phyloP scores from a whole-genome alignment of 2,329 filamentous ascomycete genomes.

The Diaporthe humulicola region DNA sequence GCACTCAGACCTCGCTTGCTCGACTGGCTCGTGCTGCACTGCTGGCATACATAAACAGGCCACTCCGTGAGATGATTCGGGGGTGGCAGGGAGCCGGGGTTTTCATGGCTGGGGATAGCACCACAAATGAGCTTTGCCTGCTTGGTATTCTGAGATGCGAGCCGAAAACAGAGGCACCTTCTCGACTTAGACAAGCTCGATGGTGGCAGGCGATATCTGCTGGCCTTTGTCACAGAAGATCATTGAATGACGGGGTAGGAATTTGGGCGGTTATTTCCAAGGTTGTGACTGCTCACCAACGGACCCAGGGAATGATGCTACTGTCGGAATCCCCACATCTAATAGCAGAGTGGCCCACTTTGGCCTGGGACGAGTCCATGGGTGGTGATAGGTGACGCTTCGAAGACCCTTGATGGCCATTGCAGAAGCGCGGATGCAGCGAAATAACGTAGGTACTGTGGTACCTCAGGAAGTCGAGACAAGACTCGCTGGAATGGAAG shows the following conservation, averaged over 20 bases:
- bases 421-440: slow-evolving; percentile 24
- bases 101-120: slow-evolving; percentile 20
- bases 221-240: slow-evolving; percentile 23
- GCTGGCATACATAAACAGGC: slow-evolving; percentile 5
- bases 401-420: slow-evolving; percentile 22
- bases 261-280: slow-evolving; percentile 20
- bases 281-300: slow-evolving; percentile 36
- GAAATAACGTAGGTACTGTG: not conserved
- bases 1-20: slow-evolving; percentile 2
- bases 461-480: slow-evolving; percentile 2
- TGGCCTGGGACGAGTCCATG: slow-evolving; percentile 29
- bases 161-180: slow-evolving; percentile 34
- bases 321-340: slow-evolving; percentile 32
- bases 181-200: slow-evolving; percentile 38
- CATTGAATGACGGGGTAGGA: slow-evolving; percentile 31
- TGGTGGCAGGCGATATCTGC: slow-evolving; percentile 29
- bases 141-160: slow-evolving; percentile 23
- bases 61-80: slow-evolving; percentile 8
- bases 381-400: slow-evolving; percentile 32
- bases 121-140: slow-evolving; percentile 27
- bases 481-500: slow-evolving; percentile 8
- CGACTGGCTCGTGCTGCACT: not conserved
- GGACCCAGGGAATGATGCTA: slow-evolving; percentile 34
- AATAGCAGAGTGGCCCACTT: slow-evolving; percentile 30
- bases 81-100: slow-evolving; percentile 19